These are phyloP conservation scores for Penicillium cinerascens DNA, from an alignment of 495 filamentous ascomycete genomes.

Conservation along the genomic window DNA sequence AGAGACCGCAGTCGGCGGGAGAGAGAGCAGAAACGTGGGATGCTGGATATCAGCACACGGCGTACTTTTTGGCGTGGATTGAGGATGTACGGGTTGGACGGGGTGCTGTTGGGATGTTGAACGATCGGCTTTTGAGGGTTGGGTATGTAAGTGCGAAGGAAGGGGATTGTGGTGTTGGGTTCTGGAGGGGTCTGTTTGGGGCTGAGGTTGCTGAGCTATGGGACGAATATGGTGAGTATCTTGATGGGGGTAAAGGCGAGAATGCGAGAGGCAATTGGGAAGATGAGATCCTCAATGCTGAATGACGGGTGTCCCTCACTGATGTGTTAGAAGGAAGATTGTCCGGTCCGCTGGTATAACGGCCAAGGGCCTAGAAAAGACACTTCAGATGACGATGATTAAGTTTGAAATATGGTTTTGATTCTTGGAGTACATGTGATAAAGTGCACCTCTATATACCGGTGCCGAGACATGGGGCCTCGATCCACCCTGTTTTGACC, in stretches of 20 bases:
- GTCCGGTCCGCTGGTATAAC: too few species aligned
- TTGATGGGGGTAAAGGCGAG: slow-evolving; percentile 21
- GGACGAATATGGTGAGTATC: slow-evolving; percentile 60
- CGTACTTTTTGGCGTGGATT: slow-evolving; percentile 76
- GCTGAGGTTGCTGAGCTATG: slow-evolving; percentile 64
- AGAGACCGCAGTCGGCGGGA: slow-evolving; percentile 46
- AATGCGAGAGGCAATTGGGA: slow-evolving; percentile 24
- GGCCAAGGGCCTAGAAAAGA: too few species aligned
- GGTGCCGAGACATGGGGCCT: slow-evolving; percentile 10
- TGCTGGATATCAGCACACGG: slow-evolving; percentile 87
- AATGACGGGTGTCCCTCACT: slow-evolving; percentile 4
- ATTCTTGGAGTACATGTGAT: slow-evolving; percentile 27
- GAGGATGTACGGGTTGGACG: slow-evolving; percentile 66
- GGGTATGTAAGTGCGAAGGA: slow-evolving; percentile 38
- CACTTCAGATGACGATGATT: neutral
- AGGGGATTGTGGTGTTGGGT: slow-evolving; percentile 49
- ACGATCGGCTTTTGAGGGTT: slow-evolving; percentile 60
- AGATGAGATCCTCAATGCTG: slow-evolving; percentile 27
- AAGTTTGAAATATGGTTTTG: slow-evolving; percentile 14
- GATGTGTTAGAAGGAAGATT: too few species aligned
- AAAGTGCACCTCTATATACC: slow-evolving; percentile 24
- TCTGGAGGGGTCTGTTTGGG: slow-evolving; percentile 72
- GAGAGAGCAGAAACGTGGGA: slow-evolving; percentile 66
- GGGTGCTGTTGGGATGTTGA: slow-evolving; percentile 70
- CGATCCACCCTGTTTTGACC: slow-evolving; percentile 13